A percentile compares a stretch with the other conserved stretches of the same genome.
Evolutionary conservation across 1,139 yeast species (phyloP).

Genomic region (Pichia sp.): DNA sequence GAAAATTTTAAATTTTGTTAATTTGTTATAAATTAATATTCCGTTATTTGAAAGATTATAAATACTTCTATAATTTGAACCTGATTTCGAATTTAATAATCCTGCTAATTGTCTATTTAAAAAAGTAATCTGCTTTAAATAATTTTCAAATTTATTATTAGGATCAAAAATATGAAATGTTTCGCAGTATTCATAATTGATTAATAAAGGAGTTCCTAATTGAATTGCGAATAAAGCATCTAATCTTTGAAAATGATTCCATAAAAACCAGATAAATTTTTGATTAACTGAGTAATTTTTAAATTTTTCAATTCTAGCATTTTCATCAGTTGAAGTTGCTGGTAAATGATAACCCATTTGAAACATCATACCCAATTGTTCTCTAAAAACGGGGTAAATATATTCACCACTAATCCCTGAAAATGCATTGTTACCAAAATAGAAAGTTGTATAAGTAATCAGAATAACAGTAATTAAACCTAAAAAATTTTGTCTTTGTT

Average conservation of each 20-base stretch:
- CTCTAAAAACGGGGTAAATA: conserved; percentile 13
- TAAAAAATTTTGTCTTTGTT: not conserved
- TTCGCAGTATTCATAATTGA: conserved; percentile 17
- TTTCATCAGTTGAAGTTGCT: not conserved
- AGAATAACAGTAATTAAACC: not conserved
- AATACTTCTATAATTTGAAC: conserved; percentile 1
- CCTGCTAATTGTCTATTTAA: conserved; percentile 1
- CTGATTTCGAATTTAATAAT: conserved; percentile 1
- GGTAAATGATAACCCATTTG: conserved; percentile 21
- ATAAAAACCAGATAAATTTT: conserved; percentile 6
- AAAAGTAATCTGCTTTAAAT: not conserved
- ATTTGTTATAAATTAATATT: not conserved
- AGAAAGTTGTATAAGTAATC: not conserved
- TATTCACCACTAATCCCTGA: conserved; percentile 11
- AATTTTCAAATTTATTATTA: not conserved
- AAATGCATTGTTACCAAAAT: conserved; percentile 4
- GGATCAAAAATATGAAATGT: not conserved
- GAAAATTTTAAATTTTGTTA: not conserved
- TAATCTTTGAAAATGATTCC: conserved; percentile 15
- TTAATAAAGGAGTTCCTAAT: conserved; percentile 21
- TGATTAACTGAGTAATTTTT: not conserved
- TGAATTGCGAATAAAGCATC: conserved; percentile 17
- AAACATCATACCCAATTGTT: conserved; percentile 11
- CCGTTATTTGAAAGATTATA: not conserved
- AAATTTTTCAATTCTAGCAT: not conserved